These are phyloP conservation scores for Fusarium newnesense DNA, from an alignment of 2,329 filamentous ascomycete species.

Conservation along the genomic window DNA sequence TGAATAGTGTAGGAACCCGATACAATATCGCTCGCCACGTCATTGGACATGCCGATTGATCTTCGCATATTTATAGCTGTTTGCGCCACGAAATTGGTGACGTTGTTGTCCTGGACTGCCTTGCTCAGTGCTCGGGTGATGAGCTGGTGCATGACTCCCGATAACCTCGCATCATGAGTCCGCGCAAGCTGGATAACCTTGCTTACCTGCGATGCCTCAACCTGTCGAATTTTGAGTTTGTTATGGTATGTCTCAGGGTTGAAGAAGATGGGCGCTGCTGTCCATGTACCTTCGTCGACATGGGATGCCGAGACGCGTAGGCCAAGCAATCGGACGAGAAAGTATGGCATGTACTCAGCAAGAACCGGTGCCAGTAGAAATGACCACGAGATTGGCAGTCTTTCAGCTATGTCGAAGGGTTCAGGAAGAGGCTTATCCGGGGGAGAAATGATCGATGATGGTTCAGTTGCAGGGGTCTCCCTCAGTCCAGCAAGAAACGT, in stretches of 20 bases:
- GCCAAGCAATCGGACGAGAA: conserved; percentile 26
- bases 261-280: conserved; percentile 22
- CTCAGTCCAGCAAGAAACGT: conserved; percentile 29
- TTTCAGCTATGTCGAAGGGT: conserved; percentile 39
- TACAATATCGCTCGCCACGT: conserved; percentile 26
- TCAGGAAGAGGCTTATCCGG: conserved; percentile 10
- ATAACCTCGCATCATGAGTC: conserved; percentile 35
- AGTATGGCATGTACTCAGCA: conserved; percentile 25
- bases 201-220: conserved; percentile 16
- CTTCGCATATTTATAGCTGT: conserved; percentile 41
- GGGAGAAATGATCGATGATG: neutral
- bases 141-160: conserved; percentile 33
- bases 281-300: conserved; percentile 36
- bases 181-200: conserved; percentile 20
- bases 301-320: conserved; percentile 19
- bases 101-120: conserved; percentile 10
- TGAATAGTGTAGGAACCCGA: conserved; percentile 32
- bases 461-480: neutral
- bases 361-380: conserved; percentile 37
- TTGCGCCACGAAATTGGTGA: conserved; percentile 41
- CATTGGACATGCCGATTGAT: conserved; percentile 31
- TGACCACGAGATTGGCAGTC: conserved; percentile 39
- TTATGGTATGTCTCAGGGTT: conserved; percentile 15
- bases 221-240: conserved; percentile 28
- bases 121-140: conserved; percentile 38